phyloP scores from a whole-genome alignment of 176 grass and related monocot genomes.

The Phoenix roebelenii region DNA sequence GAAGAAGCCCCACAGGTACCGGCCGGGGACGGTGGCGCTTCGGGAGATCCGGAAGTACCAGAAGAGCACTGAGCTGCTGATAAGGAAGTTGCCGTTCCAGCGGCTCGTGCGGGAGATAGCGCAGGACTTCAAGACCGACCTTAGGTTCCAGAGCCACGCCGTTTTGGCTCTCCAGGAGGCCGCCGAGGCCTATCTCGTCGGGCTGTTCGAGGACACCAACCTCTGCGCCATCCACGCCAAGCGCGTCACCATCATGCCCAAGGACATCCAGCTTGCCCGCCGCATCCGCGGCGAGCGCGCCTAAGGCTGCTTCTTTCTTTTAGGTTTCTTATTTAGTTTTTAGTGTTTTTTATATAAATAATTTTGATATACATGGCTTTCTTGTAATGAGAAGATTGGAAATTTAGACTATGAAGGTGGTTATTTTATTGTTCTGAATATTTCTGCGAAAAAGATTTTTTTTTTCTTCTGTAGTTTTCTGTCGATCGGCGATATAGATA shows the following conservation, averaged over 20 bases:
- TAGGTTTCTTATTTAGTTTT: too few species aligned
- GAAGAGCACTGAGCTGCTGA: slow-evolving; percentile 5
- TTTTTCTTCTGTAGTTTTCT: too few species aligned
- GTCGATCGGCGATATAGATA: too few species aligned
- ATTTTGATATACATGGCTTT: too few species aligned
- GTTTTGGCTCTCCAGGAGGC: slow-evolving; percentile 10
- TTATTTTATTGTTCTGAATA: too few species aligned
- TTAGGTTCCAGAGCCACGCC: too few species aligned
- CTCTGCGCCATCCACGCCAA: slow-evolving; percentile 22
- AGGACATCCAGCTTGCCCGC: slow-evolving; percentile 20
- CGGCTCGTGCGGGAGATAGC: slow-evolving; percentile 3
- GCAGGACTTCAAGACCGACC: neutral
- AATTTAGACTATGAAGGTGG: too few species aligned
- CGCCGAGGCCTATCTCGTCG: slow-evolving; percentile 11
- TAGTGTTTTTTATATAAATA: too few species aligned
- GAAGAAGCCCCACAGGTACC: slow-evolving; percentile 7
- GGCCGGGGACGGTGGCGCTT: slow-evolving; percentile 12
- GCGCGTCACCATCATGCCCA: slow-evolving; percentile 22
- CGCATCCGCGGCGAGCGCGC: slow-evolving; percentile 10
- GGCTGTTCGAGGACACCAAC: slow-evolving; percentile 20
- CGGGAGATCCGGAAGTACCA: slow-evolving; percentile 13
- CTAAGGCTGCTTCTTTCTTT: neutral
- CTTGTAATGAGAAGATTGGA: too few species aligned
- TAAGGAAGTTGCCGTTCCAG: slow-evolving; percentile 12
- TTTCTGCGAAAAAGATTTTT: too few species aligned